Conservation (phyloP, 495 filamentous ascomycete species). For the Achaetomiella virescens region DNA sequence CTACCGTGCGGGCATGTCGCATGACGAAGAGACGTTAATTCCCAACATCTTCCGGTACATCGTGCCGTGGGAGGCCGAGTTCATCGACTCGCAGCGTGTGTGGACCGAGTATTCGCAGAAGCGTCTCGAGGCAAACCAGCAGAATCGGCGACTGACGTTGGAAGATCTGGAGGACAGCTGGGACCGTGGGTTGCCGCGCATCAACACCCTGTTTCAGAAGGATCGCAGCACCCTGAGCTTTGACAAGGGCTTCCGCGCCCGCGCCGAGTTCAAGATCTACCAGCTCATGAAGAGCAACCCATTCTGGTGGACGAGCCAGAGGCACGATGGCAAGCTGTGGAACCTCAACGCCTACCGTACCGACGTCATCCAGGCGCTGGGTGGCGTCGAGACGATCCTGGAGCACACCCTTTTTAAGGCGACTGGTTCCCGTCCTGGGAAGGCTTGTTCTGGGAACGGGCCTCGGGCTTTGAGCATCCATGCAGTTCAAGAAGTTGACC, state of each 20-base stretch:
- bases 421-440: slow-evolving; percentile 97
- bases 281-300: slow-evolving; percentile 99
- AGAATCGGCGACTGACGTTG: slow-evolving; percentile 88
- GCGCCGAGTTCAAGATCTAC: slow-evolving; percentile 97
- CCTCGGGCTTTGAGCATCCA: slow-evolving; percentile 67
- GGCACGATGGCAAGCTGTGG: slow-evolving; percentile 98
- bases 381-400: slow-evolving; percentile 98
- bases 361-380: slow-evolving; percentile 96
- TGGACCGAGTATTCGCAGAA: slow-evolving; percentile 99
- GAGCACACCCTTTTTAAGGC: slow-evolving; percentile 99
- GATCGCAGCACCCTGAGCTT: slow-evolving; percentile 96
- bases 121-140: slow-evolving; percentile 92
- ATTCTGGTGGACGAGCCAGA: slow-evolving; percentile 99
- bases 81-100: slow-evolving; percentile 96
- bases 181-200: slow-evolving; percentile 96
- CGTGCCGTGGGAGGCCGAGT: slow-evolving; percentile 98
- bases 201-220: slow-evolving; percentile 99
- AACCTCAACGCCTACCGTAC: slow-evolving; percentile 97
- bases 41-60: slow-evolving; percentile 99
- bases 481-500: slow-evolving; percentile 99
- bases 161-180: slow-evolving; percentile 99
- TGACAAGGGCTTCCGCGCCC: slow-evolving; percentile 95
- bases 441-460: slow-evolving; percentile 96
- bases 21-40: slow-evolving; percentile 96
- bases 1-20: slow-evolving; percentile 96